Base-by-base conservation (phyloP, 176 grass and related monocot species). In the Oryza brachyantha region DNA sequence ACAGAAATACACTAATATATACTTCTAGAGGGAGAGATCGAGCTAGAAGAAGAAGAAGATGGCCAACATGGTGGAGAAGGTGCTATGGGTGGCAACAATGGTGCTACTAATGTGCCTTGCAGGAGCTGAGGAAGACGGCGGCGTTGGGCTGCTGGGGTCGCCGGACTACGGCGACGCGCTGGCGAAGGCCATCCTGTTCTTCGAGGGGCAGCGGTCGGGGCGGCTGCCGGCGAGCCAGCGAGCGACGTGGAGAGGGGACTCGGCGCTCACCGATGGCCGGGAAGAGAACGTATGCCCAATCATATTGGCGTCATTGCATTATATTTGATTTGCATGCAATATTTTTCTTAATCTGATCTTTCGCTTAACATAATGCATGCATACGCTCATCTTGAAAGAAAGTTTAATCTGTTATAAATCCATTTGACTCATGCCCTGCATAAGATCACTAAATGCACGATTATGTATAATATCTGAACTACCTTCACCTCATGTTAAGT, bases 171-270 rank as follows among this genome's bases (percentile, higher is more conserved):
- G 12, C 35, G 35, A 48, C 24, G 86, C 90, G 13, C 48, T 92
- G 43, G 52, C 31, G 8, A 92, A 88, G 78, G 24, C 85, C 36
- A 88, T 92, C 45, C 32, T 75, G 1, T 88, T 88, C 85, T 88
- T 92, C 54, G 90, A 92, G 79, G 90, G 86, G 62, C 86, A 92
- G 83, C 61, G 86, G 29, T 85, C 86, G 0, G 89, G 86, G 1
- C 61, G 61, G 52, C 79, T 92, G 54, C 86, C 83, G 10, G 54
- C 82, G 21, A 75, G 73, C 45, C 87, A 93, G 52, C 68, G 87
- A 36, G 76, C 25, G 29, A 29, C 5, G 25, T 92, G 90, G 90
- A 67, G 82, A 10, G 86, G 73, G 4, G 50, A 83, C 83, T 92
- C 90, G 19, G 90, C 86, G 38, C 48, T 92, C 66, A 75, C 40